A percentile compares a stretch with the other conserved stretches of the same genome.
Conservation (phyloP, 805 yeast genomes). For the Candida coquimbonensis region DNA sequence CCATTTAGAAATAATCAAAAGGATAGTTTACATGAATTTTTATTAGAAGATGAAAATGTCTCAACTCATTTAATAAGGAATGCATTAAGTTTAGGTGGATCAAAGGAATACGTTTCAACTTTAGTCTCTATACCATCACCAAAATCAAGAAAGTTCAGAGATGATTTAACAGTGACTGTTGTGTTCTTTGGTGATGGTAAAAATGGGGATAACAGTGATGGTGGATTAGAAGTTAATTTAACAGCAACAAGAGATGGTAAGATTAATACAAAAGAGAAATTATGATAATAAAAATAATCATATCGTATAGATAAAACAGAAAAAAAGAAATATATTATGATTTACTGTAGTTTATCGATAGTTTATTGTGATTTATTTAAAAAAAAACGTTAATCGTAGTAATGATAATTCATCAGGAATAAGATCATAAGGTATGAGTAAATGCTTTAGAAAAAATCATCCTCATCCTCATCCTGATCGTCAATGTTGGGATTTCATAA, state of each 20-base stretch:
- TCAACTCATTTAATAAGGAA: constrained; percentile 92
- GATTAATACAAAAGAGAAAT: background rate
- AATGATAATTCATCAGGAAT: no score
- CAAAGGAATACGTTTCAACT: constrained; percentile 81
- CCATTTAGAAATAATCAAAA: constrained; percentile 55
- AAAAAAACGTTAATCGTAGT: no score
- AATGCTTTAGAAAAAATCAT: no score
- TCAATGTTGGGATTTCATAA: no score
- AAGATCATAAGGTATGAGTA: no score
- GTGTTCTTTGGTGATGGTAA: constrained; percentile 70
- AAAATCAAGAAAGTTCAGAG: constrained; percentile 84
- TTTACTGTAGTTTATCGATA: no score
- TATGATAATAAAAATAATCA: background rate
- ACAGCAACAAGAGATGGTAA: constrained; percentile 9
- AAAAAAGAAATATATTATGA: no score
- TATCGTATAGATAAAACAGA: no score
- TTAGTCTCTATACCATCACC: constrained; percentile 89
- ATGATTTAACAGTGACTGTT: constrained; percentile 93
- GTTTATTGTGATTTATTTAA: no score
- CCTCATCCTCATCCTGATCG: no score
- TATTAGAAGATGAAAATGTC: constrained; percentile 79
- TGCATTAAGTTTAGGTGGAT: constrained; percentile 85
- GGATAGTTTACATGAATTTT: constrained; percentile 31
- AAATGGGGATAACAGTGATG: background rate
- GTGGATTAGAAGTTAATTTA: constrained; percentile 8